Percentiles rank a stretch among this genome's conserved stretches.
Evolutionary conservation across 306 rosid genomes (phyloP).

Genomic region (Myrica gale): DNA sequence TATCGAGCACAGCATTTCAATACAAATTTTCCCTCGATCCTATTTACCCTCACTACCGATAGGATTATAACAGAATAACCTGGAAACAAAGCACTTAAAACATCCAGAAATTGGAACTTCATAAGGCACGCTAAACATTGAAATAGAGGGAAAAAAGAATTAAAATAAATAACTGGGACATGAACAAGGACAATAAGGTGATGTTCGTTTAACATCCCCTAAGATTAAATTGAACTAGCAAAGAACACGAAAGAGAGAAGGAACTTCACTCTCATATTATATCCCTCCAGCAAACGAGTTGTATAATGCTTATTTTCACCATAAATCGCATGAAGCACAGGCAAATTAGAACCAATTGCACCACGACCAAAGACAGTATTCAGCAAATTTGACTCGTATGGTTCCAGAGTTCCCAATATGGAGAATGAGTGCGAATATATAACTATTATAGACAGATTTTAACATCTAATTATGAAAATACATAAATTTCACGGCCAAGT

Average conservation of each 20-base stretch:
- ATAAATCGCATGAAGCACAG: not conserved
- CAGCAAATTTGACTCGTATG: not conserved
- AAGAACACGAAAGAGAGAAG: not conserved
- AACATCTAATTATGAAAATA: too few relatives aligned
- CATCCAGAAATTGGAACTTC: not conserved
- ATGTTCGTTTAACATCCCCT: too few relatives aligned
- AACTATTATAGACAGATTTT: too few relatives aligned
- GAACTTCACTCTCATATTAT: not conserved
- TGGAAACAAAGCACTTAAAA: not conserved
- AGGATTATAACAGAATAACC: not conserved
- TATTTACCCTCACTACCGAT: not conserved
- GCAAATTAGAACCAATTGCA: not conserved
- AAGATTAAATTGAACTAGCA: not conserved
- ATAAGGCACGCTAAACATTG: not conserved
- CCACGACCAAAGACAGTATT: not conserved
- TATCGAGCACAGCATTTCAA: not conserved
- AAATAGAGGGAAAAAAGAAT: not conserved
- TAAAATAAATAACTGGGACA: not conserved
- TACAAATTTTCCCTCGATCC: not conserved
- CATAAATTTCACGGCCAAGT: not conserved
- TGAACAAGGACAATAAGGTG: not conserved
- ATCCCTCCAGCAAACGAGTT: not conserved
- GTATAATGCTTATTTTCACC: not conserved
- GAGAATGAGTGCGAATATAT: constrained; percentile 10
- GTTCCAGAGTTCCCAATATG: not conserved